phyloP scores from a whole-genome alignment of 345 rosid species.

The Moringa oleifera region DNA sequence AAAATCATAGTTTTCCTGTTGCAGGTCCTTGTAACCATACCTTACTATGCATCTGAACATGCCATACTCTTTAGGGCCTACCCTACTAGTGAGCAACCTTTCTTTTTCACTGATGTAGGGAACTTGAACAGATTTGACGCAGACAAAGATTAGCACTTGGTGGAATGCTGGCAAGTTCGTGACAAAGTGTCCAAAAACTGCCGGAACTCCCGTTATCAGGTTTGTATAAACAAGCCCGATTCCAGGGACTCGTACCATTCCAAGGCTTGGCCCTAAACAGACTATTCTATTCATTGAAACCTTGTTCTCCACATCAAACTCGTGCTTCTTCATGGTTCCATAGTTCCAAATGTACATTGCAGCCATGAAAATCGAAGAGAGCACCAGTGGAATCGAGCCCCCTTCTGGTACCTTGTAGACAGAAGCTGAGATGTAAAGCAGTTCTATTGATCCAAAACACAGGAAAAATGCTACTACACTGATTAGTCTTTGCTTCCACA shows the following conservation, averaged over 20 bases:
- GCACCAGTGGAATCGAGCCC: constrained; percentile 75
- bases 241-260: constrained; percentile 82
- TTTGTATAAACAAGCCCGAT: constrained; percentile 73
- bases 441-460: constrained; percentile 60
- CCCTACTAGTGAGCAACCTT: constrained; percentile 58
- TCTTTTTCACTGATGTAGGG: constrained; percentile 59
- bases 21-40: constrained; percentile 78
- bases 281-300: constrained; percentile 62
- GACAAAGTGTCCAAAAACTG: constrained; percentile 79
- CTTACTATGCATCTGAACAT: constrained; percentile 85
- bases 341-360: constrained; percentile 84
- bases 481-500: constrained; percentile 53
- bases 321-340: constrained; percentile 68
- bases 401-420: constrained; percentile 62
- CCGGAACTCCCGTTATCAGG: constrained; percentile 70
- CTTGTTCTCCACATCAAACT: constrained; percentile 75
- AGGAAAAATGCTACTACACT: constrained; percentile 42
- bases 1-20: constrained; percentile 62
- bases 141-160: constrained; percentile 69
- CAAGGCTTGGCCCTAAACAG: constrained; percentile 69
- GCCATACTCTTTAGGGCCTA: constrained; percentile 67
- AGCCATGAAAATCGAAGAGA: constrained; percentile 50
- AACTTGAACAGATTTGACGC: constrained; percentile 73
- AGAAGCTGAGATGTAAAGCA: constrained; percentile 64
- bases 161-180: constrained; percentile 82